phyloP scores from a whole-genome alignment of 2,329 filamentous ascomycete species.

The Botrytis squamosa region DNA sequence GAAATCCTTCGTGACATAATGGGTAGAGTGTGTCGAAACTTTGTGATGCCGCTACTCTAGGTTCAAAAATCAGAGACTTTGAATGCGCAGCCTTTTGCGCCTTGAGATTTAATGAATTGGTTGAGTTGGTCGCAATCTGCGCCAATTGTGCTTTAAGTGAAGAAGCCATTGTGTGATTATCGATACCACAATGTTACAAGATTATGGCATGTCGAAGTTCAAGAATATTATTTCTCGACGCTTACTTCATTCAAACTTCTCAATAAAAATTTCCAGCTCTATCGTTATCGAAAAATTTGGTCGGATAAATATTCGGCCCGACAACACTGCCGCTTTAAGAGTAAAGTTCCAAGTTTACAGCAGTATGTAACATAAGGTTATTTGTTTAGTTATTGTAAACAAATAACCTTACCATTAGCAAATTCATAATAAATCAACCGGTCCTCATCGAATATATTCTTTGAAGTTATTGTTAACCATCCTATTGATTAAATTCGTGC shows the following conservation, averaged over 20 bases:
- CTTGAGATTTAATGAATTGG: constrained; percentile 87
- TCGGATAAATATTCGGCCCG: constrained; percentile 17
- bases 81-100: constrained; percentile 89
- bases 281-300: constrained; percentile 22
- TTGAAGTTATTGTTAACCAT: not conserved
- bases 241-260: constrained; percentile 18
- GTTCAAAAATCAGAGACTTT: constrained; percentile 92
- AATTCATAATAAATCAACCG: not conserved
- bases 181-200: constrained; percentile 14
- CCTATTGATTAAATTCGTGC: not conserved
- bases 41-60: constrained; percentile 79
- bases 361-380: no score
- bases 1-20: constrained; percentile 84
- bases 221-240: constrained; percentile 16
- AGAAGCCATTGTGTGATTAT: constrained; percentile 63
- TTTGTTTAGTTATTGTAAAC: no score
- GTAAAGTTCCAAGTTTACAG: not conserved
- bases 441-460: not conserved
- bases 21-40: constrained; percentile 86
- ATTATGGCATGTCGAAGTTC: constrained; percentile 24
- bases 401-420: not conserved
- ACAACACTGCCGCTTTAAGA: constrained; percentile 10
- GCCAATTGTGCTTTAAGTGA: constrained; percentile 92
- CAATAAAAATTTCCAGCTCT: constrained; percentile 21
- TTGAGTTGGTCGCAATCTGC: constrained; percentile 85